phyloP scores from a whole-genome alignment of 2,329 filamentous ascomycete genomes.

The Calonectria fujianensis region DNA sequence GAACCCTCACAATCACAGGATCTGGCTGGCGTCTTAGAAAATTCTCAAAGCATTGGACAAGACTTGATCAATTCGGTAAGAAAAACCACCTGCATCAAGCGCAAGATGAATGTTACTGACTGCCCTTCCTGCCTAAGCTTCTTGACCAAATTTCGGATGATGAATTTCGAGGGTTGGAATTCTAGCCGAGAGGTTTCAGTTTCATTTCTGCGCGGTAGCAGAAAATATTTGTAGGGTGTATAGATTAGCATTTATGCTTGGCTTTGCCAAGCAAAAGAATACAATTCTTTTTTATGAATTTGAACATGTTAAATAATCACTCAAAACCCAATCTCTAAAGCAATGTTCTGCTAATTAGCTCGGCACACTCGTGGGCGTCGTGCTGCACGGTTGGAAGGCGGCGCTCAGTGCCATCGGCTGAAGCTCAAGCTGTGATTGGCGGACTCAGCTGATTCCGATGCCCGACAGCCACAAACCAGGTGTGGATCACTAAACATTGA shows the following conservation, averaged over 20 bases:
- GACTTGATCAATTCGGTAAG: slow-evolving; percentile 35
- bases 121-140: background rate
- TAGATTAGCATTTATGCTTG: background rate
- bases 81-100: fast-evolving
- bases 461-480: background rate
- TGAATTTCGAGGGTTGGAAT: slow-evolving; percentile 16
- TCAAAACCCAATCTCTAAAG: background rate
- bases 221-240: background rate
- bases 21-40: background rate
- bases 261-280: background rate
- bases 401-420: background rate
- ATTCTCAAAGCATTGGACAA: slow-evolving; percentile 13
- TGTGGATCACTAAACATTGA: background rate
- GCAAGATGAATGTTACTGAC: background rate
- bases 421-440: slow-evolving; percentile 27
- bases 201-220: too few relatives aligned
- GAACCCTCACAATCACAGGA: slow-evolving; percentile 6
- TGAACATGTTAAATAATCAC: background rate
- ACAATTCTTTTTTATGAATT: background rate
- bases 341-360: background rate
- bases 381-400: background rate
- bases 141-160: slow-evolving; percentile 32
- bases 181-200: background rate
- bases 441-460: slow-evolving; percentile 30
- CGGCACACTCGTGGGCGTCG: background rate